Percentiles rank a stretch among this genome's conserved stretches.
phyloP scores from a whole-genome alignment of 441 rosid genomes.

The Populus hybrid region DNA sequence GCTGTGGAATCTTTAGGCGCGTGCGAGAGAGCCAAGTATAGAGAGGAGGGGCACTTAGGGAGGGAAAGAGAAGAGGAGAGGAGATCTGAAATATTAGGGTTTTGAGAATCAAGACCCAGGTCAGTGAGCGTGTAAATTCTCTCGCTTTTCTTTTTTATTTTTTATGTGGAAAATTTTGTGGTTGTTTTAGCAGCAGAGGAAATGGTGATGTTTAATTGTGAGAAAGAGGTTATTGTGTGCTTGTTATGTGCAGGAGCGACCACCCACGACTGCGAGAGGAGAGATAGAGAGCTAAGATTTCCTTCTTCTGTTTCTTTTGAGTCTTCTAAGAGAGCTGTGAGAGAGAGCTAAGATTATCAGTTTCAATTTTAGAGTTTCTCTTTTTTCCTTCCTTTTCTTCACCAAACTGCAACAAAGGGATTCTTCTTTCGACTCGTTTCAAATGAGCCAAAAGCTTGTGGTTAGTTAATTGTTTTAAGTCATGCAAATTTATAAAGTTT shows the following conservation, averaged over 20 bases:
- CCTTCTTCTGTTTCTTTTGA: constrained; percentile 14
- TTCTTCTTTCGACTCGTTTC: constrained; percentile 15
- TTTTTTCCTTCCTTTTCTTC: constrained; percentile 21
- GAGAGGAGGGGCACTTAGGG: neutral
- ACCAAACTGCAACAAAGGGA: neutral
- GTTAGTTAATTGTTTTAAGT: constrained; percentile 35
- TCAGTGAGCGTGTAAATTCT: neutral
- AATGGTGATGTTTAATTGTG: constrained; percentile 62
- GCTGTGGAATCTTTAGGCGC: neutral
- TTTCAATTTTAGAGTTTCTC: constrained; percentile 6
- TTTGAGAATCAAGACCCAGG: neutral
- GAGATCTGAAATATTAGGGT: neutral
- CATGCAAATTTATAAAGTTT: neutral
- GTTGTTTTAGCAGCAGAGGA: constrained; percentile 31
- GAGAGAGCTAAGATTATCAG: constrained; percentile 41
- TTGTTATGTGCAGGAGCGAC: constrained; percentile 67
- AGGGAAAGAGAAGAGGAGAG: neutral
- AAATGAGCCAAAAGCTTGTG: constrained; percentile 97
- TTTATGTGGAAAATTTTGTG: too few species aligned
- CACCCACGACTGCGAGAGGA: constrained; percentile 41
- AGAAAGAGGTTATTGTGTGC: constrained; percentile 69
- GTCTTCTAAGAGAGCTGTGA: constrained; percentile 27
- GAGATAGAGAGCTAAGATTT: constrained; percentile 25
- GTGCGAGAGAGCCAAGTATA: neutral
- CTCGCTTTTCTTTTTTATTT: neutral